Evolutionary conservation across 129 eudicot genomes (phyloP).

Genomic region (Lactuca saligna): DNA sequence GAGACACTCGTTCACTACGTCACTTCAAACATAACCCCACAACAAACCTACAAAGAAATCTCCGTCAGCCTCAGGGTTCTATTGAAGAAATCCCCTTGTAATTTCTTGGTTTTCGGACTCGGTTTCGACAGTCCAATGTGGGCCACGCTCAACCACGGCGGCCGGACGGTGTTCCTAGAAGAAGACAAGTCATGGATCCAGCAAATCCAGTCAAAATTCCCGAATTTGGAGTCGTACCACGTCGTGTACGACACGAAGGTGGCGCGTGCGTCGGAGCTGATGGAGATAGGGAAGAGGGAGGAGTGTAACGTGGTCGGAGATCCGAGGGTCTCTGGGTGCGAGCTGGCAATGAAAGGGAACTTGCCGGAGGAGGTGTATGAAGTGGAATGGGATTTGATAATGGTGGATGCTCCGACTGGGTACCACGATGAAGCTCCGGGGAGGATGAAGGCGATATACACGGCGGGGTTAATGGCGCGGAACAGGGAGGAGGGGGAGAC

Average conservation of each 20-base stretch:
- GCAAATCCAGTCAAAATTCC: constrained; percentile 39
- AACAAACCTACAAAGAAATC: constrained; percentile 65
- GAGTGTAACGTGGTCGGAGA: constrained; percentile 50
- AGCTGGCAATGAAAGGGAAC: constrained; percentile 45
- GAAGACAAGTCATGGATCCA: constrained; percentile 63
- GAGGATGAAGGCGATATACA: constrained; percentile 78
- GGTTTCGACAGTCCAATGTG: constrained; percentile 78
- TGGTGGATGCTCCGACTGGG: constrained; percentile 95
- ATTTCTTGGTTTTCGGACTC: constrained; percentile 82
- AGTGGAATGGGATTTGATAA: constrained; percentile 78
- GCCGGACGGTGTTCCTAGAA: constrained; percentile 81
- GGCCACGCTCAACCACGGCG: constrained; percentile 77
- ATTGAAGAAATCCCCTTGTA: constrained; percentile 65
- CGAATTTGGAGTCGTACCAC: constrained; percentile 51
- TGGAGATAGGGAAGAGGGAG: constrained; percentile 25
- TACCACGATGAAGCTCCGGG: constrained; percentile 72
- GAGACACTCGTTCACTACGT: constrained; percentile 70
- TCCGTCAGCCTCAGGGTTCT: constrained; percentile 59
- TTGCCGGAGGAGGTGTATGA: constrained; percentile 67
- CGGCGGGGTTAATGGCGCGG: constrained; percentile 75
- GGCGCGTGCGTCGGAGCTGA: constrained; percentile 44
- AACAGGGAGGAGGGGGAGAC: constrained; percentile 65
- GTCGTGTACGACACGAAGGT: constrained; percentile 60
- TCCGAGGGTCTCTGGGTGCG: constrained; percentile 61
- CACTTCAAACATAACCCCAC: constrained; percentile 74